Conservation (phyloP, 1,284 basidiomycete genomes). For the Pholiota adiposa region DNA sequence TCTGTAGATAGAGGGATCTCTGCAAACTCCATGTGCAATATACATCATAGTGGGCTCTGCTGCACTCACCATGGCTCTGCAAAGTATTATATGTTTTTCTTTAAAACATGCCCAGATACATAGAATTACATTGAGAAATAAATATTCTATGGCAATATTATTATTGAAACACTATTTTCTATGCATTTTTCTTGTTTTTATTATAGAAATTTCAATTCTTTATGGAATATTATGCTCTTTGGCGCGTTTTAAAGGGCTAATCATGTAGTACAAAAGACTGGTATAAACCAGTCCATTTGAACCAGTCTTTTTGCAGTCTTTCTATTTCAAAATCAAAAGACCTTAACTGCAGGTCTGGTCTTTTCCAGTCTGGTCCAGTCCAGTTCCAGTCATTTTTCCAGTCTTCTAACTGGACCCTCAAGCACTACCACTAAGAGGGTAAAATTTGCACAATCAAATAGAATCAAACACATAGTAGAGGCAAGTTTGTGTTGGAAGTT, state of each 20-base stretch:
- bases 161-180: not conserved
- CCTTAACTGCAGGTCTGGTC: not conserved
- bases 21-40: no score
- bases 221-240: not conserved
- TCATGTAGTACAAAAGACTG: not conserved
- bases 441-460: no score
- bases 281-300: no score
- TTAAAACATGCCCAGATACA: not conserved
- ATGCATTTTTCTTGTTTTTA: not conserved
- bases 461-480: no score
- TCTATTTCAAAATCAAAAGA: no score
- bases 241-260: not conserved
- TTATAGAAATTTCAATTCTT: not conserved
- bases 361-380: not conserved
- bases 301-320: no score
- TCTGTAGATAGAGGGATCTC: no score
- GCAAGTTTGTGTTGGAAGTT: no score
- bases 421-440: no score
- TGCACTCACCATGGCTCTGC: no score
- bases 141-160: not conserved
- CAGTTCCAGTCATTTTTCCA: not conserved
- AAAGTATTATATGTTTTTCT: not conserved
- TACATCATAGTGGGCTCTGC: no score
- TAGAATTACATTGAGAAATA: not conserved
- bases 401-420: not conserved